phyloP scores from a whole-genome alignment of 2,329 filamentous ascomycete genomes.

The Botrytis elliptica region DNA sequence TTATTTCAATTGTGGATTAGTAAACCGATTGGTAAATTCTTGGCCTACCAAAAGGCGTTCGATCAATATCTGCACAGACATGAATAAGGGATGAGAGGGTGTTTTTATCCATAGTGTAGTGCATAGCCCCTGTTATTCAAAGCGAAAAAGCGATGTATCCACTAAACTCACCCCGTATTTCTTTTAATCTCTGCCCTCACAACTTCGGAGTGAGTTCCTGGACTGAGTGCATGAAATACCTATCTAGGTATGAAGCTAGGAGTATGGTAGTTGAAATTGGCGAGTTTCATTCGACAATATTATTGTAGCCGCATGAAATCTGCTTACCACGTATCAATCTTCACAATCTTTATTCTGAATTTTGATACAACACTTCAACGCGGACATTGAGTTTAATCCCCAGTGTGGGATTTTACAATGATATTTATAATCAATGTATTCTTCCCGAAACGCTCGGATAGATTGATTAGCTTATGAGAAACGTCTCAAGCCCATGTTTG shows the following conservation, averaged over 20 bases:
- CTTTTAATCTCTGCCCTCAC: no score
- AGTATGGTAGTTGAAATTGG: no score
- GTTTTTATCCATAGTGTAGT: background rate
- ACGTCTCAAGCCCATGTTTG: background rate
- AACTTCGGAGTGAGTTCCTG: background rate
- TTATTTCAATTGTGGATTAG: background rate
- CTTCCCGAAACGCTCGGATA: background rate
- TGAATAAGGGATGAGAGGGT: background rate
- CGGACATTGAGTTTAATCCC: background rate
- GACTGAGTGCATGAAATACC: background rate
- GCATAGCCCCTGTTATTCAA: no score
- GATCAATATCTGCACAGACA: background rate
- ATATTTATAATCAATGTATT: background rate
- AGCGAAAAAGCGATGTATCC: background rate
- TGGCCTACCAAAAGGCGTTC: background rate
- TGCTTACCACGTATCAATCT: background rate
- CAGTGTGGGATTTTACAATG: no score
- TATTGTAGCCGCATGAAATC: no score
- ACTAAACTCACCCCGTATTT: background rate
- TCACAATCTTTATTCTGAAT: background rate
- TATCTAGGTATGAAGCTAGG: background rate
- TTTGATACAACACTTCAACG: background rate
- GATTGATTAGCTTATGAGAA: background rate
- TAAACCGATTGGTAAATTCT: background rate
- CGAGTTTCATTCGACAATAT: background rate